Evolutionary conservation across 2,329 filamentous ascomycete genomes (phyloP), one percentile per base, ranked within the genome.

Genomic region (Colletotrichum sp.): DNA sequence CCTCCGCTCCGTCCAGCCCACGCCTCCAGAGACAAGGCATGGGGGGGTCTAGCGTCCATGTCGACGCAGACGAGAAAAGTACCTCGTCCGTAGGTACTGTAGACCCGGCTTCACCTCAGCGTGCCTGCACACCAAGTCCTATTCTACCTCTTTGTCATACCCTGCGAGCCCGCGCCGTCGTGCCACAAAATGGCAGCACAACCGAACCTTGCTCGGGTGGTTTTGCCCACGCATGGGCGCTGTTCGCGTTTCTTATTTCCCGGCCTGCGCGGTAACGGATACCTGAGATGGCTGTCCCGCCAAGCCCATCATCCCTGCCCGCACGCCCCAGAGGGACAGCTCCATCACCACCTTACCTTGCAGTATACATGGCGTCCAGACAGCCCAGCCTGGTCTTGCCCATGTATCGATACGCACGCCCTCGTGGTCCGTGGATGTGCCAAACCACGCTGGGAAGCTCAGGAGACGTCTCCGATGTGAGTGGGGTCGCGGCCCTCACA

Each of bases 171-270:
- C 36, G 30, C 55, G 32, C 36, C 60, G 16, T 28, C 57, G 5
- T 34, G 39, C 26, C 28, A 34, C 69, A 34, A 28, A 26, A 34
- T 73, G 21, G 73, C 64, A 71, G 63, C 57, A 69, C 57, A 32
- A 21, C 69, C 70, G 44, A 69, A 63, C 69, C 57, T 44, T 76
- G n/a, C 30, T 76, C 64, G 64, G 73, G 69, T 68, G 70, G 36
- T 67, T 76, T 73, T 76, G 73, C 39, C 55, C 73, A 73, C 73
- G 64, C 73, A 68, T 76, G 64, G 73, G 70, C 73, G 57, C 57
- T 52, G 70, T 69, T 76, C 64, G 57, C 64, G 73, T 73, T 76
- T 63, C 64, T 76, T 76, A 73, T 73, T 73, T 59, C 73, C 73
- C 70, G 70, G 70, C 28, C 57, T 73, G 69, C 39, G 73, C 55